Evolutionary conservation across 2,329 filamentous ascomycete species (phyloP), one percentile per base, ranked within the genome.

Genomic region (Gaeumannomyces sp.): DNA sequence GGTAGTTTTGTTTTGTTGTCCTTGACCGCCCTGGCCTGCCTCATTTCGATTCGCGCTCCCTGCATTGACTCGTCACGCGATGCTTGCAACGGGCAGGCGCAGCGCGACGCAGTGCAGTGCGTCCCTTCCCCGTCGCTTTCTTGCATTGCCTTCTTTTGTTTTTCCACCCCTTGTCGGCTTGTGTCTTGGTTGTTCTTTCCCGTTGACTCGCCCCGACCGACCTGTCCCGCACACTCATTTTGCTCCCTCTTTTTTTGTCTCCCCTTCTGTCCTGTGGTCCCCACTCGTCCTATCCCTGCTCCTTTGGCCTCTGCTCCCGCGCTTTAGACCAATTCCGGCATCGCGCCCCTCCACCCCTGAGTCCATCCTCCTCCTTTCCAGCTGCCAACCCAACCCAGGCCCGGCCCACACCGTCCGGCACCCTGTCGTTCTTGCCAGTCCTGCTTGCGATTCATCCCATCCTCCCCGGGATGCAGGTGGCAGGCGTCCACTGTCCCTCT

Each of bases 21-120:
- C 28, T 29, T 16, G 3, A 13, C 61, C 61, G 16, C 50, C 27
- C 28, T 31, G 19, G 38, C 22, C n/a, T 27, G 4, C 56, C 57
- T 65, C 64, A 65, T 65, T 65, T 65, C 60, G 38, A 63, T 63
- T 63, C 64, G 35, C 59, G 31, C 64, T 62, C 64, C 61, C 45
- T 65, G 64, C 61, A 65, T 65, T 65, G 57, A 63, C 64, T 65
- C 61, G 64, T 60, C 64, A 63, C 60, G 60, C 64, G 35, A 59
- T 65, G 38, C 16, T 50, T 19, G 38, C 38, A 4, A 50, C 31
- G 19, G 33, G 33, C 33, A 10, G 38, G 38, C 38, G 38, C 38
- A n/a, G 29, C 22, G 29, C 61, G 38, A 22, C 38, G 38, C 38
- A 31, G 29, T 28, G 50, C 61, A 16, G 61, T 11, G 25, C 35